phyloP scores from a whole-genome alignment of 805 yeast species.

The Candida arabinofermentans region DNA sequence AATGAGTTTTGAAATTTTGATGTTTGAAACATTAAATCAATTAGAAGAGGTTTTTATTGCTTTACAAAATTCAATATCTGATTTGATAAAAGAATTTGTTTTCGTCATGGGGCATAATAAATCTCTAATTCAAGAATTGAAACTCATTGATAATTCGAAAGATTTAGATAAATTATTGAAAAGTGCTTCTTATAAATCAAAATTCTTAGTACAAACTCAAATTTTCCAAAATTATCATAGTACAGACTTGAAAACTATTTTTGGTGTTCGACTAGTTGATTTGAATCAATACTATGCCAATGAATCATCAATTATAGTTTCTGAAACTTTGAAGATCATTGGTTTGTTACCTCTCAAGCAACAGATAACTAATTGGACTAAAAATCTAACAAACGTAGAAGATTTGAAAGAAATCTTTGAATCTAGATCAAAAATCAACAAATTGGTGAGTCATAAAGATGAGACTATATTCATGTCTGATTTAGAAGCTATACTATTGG shows the following conservation, averaged over 20 bases:
- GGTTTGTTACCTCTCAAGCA: conserved; percentile 4
- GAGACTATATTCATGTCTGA: background rate
- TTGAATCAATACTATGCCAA: conserved; percentile 3
- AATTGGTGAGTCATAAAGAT: background rate
- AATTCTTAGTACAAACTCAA: conserved; percentile 4
- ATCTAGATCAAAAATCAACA: conserved; percentile 10
- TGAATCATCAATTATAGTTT: conserved; percentile 11
- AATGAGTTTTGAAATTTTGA: conserved; percentile 9
- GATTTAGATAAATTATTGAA: conserved; percentile 8
- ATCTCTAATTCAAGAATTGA: background rate
- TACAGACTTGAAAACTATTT: conserved; percentile 5
- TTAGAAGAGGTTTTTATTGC: conserved; percentile 7
- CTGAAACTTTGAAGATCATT: conserved; percentile 9
- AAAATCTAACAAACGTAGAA: conserved; percentile 3
- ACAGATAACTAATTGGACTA: conserved; percentile 14
- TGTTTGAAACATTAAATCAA: conserved; percentile 10
- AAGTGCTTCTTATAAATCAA: conserved; percentile 3
- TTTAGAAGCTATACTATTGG: conserved; percentile 3
- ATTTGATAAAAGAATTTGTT: conserved; percentile 8
- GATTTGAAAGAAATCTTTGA: conserved; percentile 14
- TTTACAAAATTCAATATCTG: conserved; percentile 8
- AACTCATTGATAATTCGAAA: background rate
- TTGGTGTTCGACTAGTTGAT: conserved; percentile 11
- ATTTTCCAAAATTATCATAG: conserved; percentile 14
- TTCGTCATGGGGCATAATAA: conserved; percentile 9